phyloP scores from a whole-genome alignment of 2,329 filamentous ascomycete species.

The Aspergillus sp. region DNA sequence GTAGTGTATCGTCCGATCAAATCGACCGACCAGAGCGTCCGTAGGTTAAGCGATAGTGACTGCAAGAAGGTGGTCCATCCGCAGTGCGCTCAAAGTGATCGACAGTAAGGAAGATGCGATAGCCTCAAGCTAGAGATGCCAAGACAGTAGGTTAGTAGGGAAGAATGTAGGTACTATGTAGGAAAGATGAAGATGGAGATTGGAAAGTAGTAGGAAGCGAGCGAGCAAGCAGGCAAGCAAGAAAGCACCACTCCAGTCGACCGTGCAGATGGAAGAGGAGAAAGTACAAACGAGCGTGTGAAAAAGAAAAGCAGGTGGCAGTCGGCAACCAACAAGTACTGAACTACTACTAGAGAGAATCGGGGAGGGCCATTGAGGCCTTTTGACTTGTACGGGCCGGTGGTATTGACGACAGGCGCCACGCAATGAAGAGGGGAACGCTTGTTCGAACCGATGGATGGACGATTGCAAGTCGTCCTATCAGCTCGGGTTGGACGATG shows the following conservation, averaged over 20 bases:
- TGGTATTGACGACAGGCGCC: slow-evolving; percentile 29
- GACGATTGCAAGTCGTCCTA: slow-evolving; percentile 19
- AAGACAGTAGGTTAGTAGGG: background rate
- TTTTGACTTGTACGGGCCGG: slow-evolving; percentile 19
- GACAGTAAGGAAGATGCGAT: background rate
- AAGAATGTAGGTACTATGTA: background rate
- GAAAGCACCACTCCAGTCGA: background rate
- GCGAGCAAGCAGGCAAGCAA: background rate
- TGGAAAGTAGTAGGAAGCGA: background rate
- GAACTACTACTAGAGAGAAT: slow-evolving; percentile 3
- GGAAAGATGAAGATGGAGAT: background rate
- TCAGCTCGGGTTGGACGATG: slow-evolving; percentile 19
- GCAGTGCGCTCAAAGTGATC: background rate
- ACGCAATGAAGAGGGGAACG: slow-evolving; percentile 27
- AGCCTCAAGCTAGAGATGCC: background rate
- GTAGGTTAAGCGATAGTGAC: background rate
- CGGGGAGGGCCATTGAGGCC: slow-evolving; percentile 15
- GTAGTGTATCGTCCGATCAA: background rate
- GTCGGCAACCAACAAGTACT: slow-evolving; percentile 3
- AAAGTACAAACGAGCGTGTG: background rate
- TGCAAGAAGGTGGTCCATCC: background rate
- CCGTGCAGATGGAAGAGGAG: background rate
- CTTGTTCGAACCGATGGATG: slow-evolving; percentile 13
- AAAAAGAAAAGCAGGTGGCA: background rate
- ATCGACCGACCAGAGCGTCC: background rate